Conservation (phyloP, 2,329 filamentous ascomycete genomes). For the Fusarium secorum region DNA sequence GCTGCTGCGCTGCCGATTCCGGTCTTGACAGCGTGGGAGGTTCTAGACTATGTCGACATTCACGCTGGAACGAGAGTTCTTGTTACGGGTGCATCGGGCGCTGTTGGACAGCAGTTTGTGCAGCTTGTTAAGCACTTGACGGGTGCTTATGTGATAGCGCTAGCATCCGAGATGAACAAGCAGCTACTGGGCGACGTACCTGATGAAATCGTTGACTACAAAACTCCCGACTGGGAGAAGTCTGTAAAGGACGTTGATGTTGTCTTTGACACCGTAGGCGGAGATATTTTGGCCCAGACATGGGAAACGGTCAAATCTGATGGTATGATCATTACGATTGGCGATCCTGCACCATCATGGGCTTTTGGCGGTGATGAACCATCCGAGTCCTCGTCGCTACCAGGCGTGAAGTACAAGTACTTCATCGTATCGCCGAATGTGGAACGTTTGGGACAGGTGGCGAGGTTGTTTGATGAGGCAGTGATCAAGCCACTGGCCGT, state of each 20-base stretch:
- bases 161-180: constrained; percentile 40
- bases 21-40: constrained; percentile 16
- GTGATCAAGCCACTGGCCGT: constrained; percentile 2
- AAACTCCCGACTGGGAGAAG: constrained; percentile 31
- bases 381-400: constrained; percentile 21
- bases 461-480: background rate
- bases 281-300: constrained; percentile 31
- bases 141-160: constrained; percentile 38
- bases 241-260: background rate
- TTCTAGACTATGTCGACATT: background rate
- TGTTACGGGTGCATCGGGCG: constrained; percentile 5
- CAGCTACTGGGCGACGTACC: constrained; percentile 29
- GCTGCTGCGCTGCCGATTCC: constrained; percentile 14
- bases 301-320: constrained; percentile 44
- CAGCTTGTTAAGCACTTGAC: constrained; percentile 40
- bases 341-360: constrained; percentile 47
- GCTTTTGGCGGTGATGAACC: constrained; percentile 38
- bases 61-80: background rate
- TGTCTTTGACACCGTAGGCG: constrained; percentile 17
- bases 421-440: constrained; percentile 34
- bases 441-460: background rate
- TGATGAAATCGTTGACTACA: constrained; percentile 42
- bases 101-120: constrained; percentile 38
- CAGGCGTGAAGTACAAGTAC: constrained; percentile 39
- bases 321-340: constrained; percentile 47